These are phyloP conservation scores for Solanum verrucosum DNA, from an alignment of 257 asterid species.

Conservation along the genomic window DNA sequence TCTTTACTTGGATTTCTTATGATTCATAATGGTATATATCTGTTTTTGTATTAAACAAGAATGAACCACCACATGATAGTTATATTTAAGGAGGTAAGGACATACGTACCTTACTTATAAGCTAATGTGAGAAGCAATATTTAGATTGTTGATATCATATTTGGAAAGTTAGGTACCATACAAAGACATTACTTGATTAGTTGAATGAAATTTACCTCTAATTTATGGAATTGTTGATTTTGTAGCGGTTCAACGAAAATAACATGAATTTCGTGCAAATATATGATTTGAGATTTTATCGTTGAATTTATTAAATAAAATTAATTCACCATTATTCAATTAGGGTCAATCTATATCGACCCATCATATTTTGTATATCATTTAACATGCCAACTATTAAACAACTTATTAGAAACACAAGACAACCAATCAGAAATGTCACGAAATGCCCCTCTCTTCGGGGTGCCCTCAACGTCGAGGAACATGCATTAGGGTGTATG, in stretches of 20 bases:
- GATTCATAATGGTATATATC: not conserved
- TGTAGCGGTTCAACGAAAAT: not conserved
- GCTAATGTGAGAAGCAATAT: not conserved
- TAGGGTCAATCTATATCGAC: not conserved
- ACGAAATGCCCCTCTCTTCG: not conserved
- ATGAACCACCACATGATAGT: not conserved
- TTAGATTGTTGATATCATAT: not conserved
- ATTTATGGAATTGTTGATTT: not conserved
- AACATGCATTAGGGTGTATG: not conserved
- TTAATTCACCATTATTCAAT: no score
- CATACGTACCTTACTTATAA: not conserved
- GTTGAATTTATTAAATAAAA: not conserved
- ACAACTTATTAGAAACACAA: no score
- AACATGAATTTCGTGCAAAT: not conserved
- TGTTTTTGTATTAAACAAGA: not conserved
- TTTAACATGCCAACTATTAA: no score
- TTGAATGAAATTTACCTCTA: not conserved
- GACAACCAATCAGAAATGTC: not conserved
- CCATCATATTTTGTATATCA: not conserved
- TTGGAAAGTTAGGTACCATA: not conserved
- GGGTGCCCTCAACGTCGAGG: not conserved
- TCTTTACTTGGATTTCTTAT: not conserved
- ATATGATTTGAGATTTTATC: not conserved
- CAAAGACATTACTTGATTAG: not conserved
- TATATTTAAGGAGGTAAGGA: not conserved